Percentiles rank a stretch among this genome's conserved stretches.
phyloP scores from a whole-genome alignment of 2,329 filamentous ascomycete genomes.

The Sporothrix humicola region DNA sequence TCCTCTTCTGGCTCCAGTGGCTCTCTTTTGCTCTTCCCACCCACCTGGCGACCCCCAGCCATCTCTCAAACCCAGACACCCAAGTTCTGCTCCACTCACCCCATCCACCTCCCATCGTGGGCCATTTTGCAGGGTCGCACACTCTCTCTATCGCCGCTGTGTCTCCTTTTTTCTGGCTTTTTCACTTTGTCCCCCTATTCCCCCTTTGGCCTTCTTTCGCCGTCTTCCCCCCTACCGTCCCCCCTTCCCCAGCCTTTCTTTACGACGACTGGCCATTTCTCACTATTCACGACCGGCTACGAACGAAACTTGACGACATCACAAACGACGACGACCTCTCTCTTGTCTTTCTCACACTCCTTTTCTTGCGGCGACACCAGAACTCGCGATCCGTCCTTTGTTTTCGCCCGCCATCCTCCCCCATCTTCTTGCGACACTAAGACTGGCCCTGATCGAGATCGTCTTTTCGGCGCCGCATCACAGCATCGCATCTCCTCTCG shows the following conservation, averaged over 20 bases:
- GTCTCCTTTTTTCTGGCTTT: conserved; percentile 31
- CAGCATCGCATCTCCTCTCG: conserved; percentile 21
- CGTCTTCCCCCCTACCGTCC: neutral
- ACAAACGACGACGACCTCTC: neutral
- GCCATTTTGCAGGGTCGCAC: conserved; percentile 16
- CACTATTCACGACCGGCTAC: conserved; percentile 17
- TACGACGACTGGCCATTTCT: conserved; percentile 26
- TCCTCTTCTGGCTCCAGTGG: neutral
- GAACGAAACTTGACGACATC: conserved; percentile 16
- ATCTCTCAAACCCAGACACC: conserved; percentile 30
- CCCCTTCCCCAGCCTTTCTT: conserved; percentile 31
- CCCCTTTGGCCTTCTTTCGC: conserved; percentile 29
- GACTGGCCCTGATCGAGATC: neutral
- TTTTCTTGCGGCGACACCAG: neutral
- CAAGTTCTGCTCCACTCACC: conserved; percentile 18
- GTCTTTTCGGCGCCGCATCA: conserved; percentile 16
- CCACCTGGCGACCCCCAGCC: conserved; percentile 30
- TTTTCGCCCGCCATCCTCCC: neutral
- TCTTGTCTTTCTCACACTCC: neutral
- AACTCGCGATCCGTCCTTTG: neutral
- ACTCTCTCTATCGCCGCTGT: neutral
- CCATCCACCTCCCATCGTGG: conserved; percentile 25
- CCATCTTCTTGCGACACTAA: neutral
- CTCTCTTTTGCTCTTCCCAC: neutral
- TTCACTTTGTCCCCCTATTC: conserved; percentile 30